Base-by-base conservation (phyloP, 2,329 filamentous ascomycete species). In the Proliferodiscus dingleyae region DNA sequence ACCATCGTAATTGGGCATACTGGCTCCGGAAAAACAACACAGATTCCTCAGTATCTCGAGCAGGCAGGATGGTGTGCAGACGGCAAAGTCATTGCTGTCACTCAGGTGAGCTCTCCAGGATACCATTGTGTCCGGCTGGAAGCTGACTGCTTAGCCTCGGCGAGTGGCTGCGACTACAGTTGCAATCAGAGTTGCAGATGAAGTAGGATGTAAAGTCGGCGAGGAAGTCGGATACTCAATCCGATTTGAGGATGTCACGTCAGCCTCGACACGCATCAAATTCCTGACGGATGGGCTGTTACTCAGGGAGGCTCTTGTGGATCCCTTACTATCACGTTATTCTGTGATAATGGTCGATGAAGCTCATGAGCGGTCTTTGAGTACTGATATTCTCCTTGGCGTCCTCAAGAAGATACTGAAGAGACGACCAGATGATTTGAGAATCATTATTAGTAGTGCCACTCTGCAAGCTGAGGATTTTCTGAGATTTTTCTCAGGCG, bases 331-430 rank as follows among this genome's bases (percentile, higher is more conserved):
- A 28, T 93, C 87, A 16, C 79, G 89, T 9, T 98, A 98, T 64
- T 94, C 89, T 0, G 85, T 95, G 36, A 88, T 98, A 58, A 96
- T 98, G 89, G 86, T 98, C 6, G 93, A 98, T 62, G 91, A 97
- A 68, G 93, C 91, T 5, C 93, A 98, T 63, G 91, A 97, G 67
- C 77, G 93, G 43, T 95, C 89, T 39, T 77, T 97, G 48, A 94
- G 88, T 64, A 95, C 90, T 1, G 93, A 98, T 61, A 80, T 98
- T 10, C 73, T 97, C 6, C 76, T 98, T 3, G 91, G 93, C 0
- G 71, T 97, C 11, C 67, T 98, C 30, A 96, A 95, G 65, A 97
- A 97, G 65, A 91, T 98, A 41, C 71, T 81, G 44, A 88, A 80
- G 64, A 85, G 81, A 60, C 76, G 93, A 34, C 78, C 85, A 6